Conservation (phyloP, 129 eudicot genomes). For the Pulicaria dysenterica region DNA sequence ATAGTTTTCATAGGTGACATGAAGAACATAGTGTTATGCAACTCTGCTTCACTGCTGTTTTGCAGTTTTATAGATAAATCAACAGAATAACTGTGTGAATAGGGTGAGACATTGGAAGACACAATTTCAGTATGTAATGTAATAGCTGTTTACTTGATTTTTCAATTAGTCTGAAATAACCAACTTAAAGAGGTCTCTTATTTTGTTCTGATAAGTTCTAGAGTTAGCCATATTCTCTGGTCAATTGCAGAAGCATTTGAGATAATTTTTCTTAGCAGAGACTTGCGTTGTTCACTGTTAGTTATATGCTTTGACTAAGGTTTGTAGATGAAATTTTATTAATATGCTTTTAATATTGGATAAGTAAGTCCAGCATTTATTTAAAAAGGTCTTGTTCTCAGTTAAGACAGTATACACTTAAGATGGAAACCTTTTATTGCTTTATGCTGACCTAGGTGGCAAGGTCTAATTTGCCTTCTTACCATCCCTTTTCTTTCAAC, state of each 20-base stretch:
- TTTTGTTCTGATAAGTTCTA: not conserved
- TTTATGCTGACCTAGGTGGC: constrained; percentile 11
- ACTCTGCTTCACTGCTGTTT: not conserved
- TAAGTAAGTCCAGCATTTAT: not conserved
- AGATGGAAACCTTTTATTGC: not conserved
- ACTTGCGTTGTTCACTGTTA: not conserved
- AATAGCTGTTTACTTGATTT: not conserved
- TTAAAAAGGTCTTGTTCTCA: constrained; percentile 11
- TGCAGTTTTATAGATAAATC: not conserved
- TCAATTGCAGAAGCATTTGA: not conserved
- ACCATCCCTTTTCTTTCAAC: not conserved
- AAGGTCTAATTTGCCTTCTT: not conserved
- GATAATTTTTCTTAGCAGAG: not conserved
- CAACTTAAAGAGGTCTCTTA: not conserved
- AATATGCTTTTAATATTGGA: not conserved
- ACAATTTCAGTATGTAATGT: not conserved
- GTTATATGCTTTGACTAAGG: not conserved
- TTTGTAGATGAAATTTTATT: not conserved
- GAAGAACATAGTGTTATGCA: not conserved
- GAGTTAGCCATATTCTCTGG: not conserved
- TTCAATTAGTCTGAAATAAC: not conserved
- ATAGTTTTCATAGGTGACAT: no score
- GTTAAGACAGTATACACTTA: not conserved
- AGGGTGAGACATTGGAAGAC: not conserved
- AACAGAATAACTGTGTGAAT: not conserved